Evolutionary conservation across 2,329 filamentous ascomycete genomes (phyloP).

Genomic region (Paraphoma sp.): DNA sequence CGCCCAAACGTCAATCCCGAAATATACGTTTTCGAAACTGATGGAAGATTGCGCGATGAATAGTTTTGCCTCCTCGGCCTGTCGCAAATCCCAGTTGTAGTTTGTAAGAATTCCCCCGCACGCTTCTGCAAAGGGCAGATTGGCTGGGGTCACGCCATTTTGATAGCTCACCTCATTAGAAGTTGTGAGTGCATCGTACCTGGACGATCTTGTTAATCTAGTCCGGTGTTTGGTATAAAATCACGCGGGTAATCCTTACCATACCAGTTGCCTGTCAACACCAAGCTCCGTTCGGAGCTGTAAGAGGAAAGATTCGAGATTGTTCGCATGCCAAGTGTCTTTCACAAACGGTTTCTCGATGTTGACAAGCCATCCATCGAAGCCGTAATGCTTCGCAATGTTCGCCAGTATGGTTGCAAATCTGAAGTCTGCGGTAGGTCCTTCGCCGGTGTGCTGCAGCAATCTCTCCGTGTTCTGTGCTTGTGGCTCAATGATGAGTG

Average conservation of each 20-base stretch:
- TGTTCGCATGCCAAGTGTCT: constrained; percentile 33
- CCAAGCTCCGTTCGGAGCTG: constrained; percentile 45
- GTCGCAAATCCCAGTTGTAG: constrained; percentile 51
- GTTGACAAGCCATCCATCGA: constrained; percentile 58
- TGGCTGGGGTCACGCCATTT: constrained; percentile 51
- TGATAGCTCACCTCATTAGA: constrained; percentile 53
- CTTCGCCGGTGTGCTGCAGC: constrained; percentile 18
- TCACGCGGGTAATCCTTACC: constrained; percentile 39
- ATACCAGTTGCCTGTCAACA: constrained; percentile 43
- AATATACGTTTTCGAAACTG: constrained; percentile 39
- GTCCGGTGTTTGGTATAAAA: background rate
- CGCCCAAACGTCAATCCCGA: constrained; percentile 57
- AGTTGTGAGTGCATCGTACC: constrained; percentile 56
- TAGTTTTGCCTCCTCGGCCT: constrained; percentile 30
- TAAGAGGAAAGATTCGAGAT: constrained; percentile 47
- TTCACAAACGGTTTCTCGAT: constrained; percentile 53
- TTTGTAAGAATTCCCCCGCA: constrained; percentile 53
- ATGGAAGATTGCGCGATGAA: constrained; percentile 34
- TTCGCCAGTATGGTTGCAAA: constrained; percentile 48
- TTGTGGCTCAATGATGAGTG: constrained; percentile 53
- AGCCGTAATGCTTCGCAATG: constrained; percentile 52
- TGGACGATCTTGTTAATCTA: constrained; percentile 15
- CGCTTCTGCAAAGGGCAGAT: constrained; percentile 47
- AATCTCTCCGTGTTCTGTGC: constrained; percentile 41
- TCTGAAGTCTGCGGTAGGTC: constrained; percentile 32